These are phyloP conservation scores for Exophiala spinifera DNA, from an alignment of 2,329 filamentous ascomycete genomes.

Conservation along the genomic window DNA sequence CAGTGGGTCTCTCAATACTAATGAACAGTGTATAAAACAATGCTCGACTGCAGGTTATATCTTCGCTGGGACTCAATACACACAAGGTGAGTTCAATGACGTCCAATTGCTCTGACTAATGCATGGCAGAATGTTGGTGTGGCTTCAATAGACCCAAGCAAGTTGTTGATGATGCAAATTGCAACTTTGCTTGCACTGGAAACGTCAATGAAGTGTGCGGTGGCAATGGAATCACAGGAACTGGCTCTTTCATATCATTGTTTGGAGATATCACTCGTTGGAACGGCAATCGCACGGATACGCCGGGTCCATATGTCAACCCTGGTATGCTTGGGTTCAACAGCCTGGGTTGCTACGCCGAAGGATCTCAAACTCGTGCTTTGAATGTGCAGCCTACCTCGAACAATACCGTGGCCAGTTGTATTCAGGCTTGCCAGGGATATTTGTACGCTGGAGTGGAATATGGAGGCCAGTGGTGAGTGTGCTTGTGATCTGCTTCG, in stretches of 20 bases:
- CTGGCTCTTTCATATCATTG: constrained; percentile 20
- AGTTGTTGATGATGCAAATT: constrained; percentile 25
- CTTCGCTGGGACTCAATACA: constrained; percentile 33
- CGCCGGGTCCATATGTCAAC: constrained; percentile 22
- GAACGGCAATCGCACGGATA: constrained; percentile 21
- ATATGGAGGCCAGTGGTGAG: constrained; percentile 36
- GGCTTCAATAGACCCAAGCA: constrained; percentile 33
- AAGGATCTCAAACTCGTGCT: constrained; percentile 36
- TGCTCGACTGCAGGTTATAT: constrained; percentile 27
- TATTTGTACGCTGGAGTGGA: constrained; percentile 41
- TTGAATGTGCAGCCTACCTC: constrained; percentile 30
- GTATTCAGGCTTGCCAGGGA: constrained; percentile 23
- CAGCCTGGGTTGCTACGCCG: constrained; percentile 43
- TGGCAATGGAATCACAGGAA: constrained; percentile 23
- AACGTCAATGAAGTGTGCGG: constrained; percentile 30
- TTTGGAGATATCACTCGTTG: constrained; percentile 24
- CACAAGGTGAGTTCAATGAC: constrained; percentile 11
- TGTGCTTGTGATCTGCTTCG: background rate
- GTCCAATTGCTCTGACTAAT: background rate
- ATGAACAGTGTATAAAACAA: constrained; percentile 31
- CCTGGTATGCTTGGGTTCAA: constrained; percentile 29
- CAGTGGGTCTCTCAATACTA: constrained; percentile 28
- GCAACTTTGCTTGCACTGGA: constrained; percentile 29
- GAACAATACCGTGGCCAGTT: constrained; percentile 32
- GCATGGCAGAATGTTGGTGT: constrained; percentile 33